These are phyloP conservation scores for Flaveria trinervia DNA, from an alignment of 129 eudicot species.

Conservation along the genomic window DNA sequence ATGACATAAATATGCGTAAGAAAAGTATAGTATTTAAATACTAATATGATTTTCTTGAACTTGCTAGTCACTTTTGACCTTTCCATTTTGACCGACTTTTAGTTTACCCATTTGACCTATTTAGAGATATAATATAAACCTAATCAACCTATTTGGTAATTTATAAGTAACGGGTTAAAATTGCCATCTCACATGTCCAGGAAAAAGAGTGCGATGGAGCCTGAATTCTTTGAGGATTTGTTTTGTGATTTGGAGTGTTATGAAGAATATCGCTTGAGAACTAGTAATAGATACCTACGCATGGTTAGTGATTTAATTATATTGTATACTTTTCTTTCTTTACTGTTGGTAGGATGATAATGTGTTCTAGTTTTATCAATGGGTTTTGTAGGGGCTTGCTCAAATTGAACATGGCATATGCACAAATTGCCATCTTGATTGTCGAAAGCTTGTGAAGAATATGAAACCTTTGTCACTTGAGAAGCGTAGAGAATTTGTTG, in stretches of 20 bases:
- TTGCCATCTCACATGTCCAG: constrained; percentile 39
- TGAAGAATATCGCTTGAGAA: constrained; percentile 74
- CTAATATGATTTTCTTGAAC: neutral
- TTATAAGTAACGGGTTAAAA: neutral
- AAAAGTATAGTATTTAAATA: neutral
- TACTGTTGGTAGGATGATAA: constrained; percentile 1
- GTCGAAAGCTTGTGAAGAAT: constrained; percentile 79
- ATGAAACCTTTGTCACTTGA: constrained; percentile 57
- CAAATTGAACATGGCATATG: constrained; percentile 84
- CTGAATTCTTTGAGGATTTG: constrained; percentile 87
- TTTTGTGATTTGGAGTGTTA: constrained; percentile 76
- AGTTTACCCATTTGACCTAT: neutral
- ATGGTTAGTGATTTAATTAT: constrained; percentile 47
- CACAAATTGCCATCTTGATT: constrained; percentile 71
- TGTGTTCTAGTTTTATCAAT: neutral
- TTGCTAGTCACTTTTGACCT: neutral
- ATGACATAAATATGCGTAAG: neutral
- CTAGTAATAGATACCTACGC: constrained; percentile 78
- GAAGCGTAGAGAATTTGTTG: constrained; percentile 59
- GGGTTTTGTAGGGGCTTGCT: constrained; percentile 67
- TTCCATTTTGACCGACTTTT: neutral
- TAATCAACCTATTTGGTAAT: neutral
- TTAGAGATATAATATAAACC: neutral
- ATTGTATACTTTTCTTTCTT: neutral
- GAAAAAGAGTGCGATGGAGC: constrained; percentile 66